Evolutionary conservation across 192 early-diverging fungal species (phyloP), one percentile per base, ranked within the genome.

Genomic region (Chytriomyces sp.): DNA sequence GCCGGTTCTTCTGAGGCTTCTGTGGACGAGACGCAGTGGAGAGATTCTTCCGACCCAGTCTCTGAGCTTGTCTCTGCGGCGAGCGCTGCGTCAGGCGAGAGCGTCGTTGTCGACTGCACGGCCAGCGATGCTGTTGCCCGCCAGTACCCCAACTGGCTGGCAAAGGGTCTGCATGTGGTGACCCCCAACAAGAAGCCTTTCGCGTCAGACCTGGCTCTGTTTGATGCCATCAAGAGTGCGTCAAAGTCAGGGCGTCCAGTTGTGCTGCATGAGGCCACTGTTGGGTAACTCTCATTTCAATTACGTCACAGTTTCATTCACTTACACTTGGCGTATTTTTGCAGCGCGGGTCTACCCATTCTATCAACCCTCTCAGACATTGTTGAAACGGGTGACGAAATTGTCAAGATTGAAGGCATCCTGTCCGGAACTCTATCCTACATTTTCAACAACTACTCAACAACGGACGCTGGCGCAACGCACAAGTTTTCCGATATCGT

Each of bases 141-240:
- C 13, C 86, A 83, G 67, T 99, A 99, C 82, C 96, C 96, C 44
- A 64, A 78, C 35, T 97, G 94, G 93, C 83, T 98, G 45, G 67
- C 83, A 49, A 80, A 77, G 67, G 95, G 96, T 28, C 81, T 97
- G 59, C 91, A 93, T 77, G 82, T 99, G 16, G 95, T 97, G 47
- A 98, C 97, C 3, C 97, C 97, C 50, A 99, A 99, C 92, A 99
- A 99, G 86, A 97, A 97, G 87, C 96, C 82, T 8, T 99, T 98
- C 79, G 95, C 94, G 16, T 90, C 92, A 49, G 80, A 90, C 47
- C 50, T 91, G 43, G 72, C 70, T 11, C 84, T 97, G 18, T 99
- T 90, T 84, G 86, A 89, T 47, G 87, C 87, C 67, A 97, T 98
- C 77, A 81, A 86, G 73, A 79, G 86, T 20, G 60, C 61, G 5